A percentile compares a stretch with the other conserved stretches of the same genome.
Conservation (phyloP, 805 yeast genomes). For the Kodamaea laetipori region DNA sequence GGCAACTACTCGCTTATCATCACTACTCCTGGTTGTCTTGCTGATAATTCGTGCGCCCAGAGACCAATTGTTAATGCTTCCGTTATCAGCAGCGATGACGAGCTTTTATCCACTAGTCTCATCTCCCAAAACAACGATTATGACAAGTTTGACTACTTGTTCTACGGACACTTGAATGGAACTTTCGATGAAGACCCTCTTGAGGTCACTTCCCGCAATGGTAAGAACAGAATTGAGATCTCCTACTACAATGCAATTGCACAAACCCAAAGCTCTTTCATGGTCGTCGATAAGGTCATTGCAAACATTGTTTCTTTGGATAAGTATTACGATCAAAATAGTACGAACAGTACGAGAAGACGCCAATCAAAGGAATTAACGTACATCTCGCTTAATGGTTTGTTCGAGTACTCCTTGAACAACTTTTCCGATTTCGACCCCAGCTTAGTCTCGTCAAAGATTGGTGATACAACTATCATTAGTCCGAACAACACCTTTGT, state of each 20-base stretch:
- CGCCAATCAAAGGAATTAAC: conserved; percentile 18
- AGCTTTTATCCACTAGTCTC: conserved; percentile 41
- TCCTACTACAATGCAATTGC: conserved; percentile 28
- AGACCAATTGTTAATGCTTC: conserved; percentile 84
- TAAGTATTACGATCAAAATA: conserved; percentile 29
- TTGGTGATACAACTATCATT: conserved; percentile 25
- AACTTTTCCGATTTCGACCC: conserved; percentile 55
- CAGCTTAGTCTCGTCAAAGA: conserved; percentile 24
- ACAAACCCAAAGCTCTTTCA: conserved; percentile 33
- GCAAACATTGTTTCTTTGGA: conserved; percentile 53
- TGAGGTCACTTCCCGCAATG: conserved; percentile 35
- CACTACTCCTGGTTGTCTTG: conserved; percentile 84
- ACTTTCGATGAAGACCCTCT: conserved; percentile 39
- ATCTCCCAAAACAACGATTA: conserved; percentile 80
- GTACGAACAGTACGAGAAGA: conserved; percentile 29
- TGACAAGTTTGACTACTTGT: conserved; percentile 79
- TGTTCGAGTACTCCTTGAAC: conserved; percentile 76
- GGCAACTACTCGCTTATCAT: conserved; percentile 75
- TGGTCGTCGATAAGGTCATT: conserved; percentile 73
- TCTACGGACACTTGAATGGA: conserved; percentile 64
- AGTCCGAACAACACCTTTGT: conserved; percentile 37
- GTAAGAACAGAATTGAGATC: conserved; percentile 33
- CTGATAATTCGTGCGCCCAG: conserved; percentile 63
- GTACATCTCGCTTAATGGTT: conserved; percentile 59
- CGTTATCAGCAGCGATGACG: conserved; percentile 51